Percentiles rank a stretch among this genome's conserved stretches.
These are phyloP conservation scores for Brassica cretica DNA, from an alignment of 345 rosid genomes.

Conservation along the genomic window DNA sequence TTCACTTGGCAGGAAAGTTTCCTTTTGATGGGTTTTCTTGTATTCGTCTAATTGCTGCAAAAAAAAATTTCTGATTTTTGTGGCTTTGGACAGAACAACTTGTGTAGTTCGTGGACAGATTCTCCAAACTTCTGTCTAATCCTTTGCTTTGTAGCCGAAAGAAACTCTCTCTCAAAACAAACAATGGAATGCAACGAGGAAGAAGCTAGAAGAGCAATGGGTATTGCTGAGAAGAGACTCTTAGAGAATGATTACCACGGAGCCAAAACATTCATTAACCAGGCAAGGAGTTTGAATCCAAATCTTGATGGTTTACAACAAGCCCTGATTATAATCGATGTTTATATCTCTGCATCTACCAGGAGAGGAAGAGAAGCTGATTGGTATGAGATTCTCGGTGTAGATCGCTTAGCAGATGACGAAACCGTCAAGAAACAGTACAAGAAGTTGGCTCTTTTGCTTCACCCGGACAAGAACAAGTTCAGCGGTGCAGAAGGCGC, in stretches of 20 bases:
- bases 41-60: not conserved
- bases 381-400: slow-evolving; percentile 72
- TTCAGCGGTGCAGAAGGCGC: slow-evolving; percentile 78
- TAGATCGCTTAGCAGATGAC: slow-evolving; percentile 60
- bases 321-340: slow-evolving; percentile 1
- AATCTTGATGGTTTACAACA: slow-evolving; percentile 22
- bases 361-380: slow-evolving; percentile 43
- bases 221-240: not conserved
- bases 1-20: not conserved
- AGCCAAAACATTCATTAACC: not conserved
- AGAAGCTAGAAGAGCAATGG: slow-evolving; percentile 17
- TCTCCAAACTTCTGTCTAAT: not conserved
- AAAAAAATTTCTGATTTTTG: not conserved
- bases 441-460: slow-evolving; percentile 60
- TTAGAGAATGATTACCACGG: not conserved
- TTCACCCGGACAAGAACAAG: slow-evolving; percentile 89
- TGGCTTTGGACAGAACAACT: not conserved
- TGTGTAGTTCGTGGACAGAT: not conserved
- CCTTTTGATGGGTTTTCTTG: not conserved
- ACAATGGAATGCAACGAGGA: slow-evolving; percentile 44
- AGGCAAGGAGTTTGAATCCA: slow-evolving; percentile 30
- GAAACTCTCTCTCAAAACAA: not conserved
- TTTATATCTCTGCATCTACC: slow-evolving; percentile 4
- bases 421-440: slow-evolving; percentile 61
- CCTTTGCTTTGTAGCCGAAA: not conserved